These are phyloP conservation scores for Aspergillus saccharolyticus DNA, from an alignment of 495 filamentous ascomycete species.

Conservation along the genomic window DNA sequence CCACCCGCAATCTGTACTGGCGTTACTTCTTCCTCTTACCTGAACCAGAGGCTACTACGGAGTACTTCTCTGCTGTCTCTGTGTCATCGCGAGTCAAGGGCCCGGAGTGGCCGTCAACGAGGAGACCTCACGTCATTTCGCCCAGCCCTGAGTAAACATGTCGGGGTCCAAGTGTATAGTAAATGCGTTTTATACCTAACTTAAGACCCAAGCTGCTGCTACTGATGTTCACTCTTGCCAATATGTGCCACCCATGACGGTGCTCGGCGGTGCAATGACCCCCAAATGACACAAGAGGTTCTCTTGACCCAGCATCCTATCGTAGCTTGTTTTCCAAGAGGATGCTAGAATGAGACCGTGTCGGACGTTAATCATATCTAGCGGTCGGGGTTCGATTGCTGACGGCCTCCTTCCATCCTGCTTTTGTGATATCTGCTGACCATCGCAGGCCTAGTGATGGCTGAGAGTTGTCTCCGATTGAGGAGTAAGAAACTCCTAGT, in stretches of 20 bases:
- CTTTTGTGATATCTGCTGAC: slow-evolving; percentile 16
- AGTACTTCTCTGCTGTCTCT: background rate
- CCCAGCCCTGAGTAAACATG: background rate
- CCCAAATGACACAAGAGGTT: slow-evolving; percentile 4
- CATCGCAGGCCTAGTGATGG: slow-evolving; percentile 12
- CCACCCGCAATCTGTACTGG: background rate
- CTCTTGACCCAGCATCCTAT: slow-evolving; percentile 3
- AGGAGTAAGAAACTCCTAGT: background rate
- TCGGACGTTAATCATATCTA: background rate
- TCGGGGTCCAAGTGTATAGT: background rate
- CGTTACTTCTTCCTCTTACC: background rate
- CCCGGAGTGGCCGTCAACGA: background rate
- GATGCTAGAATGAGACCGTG: background rate
- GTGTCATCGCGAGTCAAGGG: background rate
- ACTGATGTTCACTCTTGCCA: background rate
- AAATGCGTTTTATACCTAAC: background rate
- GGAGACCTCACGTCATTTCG: background rate
- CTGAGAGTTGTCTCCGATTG: slow-evolving; percentile 5
- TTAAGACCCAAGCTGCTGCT: background rate
- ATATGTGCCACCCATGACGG: background rate
- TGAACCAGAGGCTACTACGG: background rate
- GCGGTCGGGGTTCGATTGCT: background rate
- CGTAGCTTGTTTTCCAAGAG: background rate
- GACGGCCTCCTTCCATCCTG: background rate
- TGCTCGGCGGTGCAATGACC: slow-evolving; percentile 7